These are phyloP conservation scores for Hymenoscyphus fraxineus DNA, from an alignment of 2,329 filamentous ascomycete genomes.

Conservation along the genomic window DNA sequence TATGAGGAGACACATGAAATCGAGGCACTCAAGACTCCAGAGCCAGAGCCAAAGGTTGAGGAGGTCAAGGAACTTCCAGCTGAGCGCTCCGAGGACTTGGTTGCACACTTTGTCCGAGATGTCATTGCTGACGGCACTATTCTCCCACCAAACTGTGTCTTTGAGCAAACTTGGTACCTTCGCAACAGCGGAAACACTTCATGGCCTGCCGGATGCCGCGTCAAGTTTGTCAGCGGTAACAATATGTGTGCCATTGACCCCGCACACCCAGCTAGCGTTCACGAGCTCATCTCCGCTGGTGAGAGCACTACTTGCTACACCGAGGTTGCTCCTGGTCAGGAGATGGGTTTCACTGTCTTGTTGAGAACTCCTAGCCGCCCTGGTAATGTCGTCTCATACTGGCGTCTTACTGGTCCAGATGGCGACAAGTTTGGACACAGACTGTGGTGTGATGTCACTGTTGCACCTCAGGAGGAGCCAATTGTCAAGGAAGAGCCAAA, in stretches of 20 bases:
- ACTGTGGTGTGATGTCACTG: slow-evolving; percentile 88
- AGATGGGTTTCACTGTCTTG: slow-evolving; percentile 75
- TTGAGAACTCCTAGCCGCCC: slow-evolving; percentile 75
- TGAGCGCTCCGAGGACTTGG: slow-evolving; percentile 40
- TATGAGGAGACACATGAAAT: slow-evolving; percentile 30
- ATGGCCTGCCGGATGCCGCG: slow-evolving; percentile 87
- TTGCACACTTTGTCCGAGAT: slow-evolving; percentile 73
- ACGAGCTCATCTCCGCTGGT: slow-evolving; percentile 71
- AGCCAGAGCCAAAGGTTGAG: slow-evolving; percentile 29
- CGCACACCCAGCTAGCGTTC: slow-evolving; percentile 71
- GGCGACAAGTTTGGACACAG: slow-evolving; percentile 86
- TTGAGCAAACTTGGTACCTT: slow-evolving; percentile 88
- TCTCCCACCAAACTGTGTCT: slow-evolving; percentile 66
- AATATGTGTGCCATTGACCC: slow-evolving; percentile 93
- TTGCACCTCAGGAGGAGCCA: slow-evolving; percentile 43
- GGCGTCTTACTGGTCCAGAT: slow-evolving; percentile 81
- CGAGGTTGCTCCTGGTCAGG: slow-evolving; percentile 68
- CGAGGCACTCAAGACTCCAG: slow-evolving; percentile 27
- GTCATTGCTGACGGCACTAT: slow-evolving; percentile 73
- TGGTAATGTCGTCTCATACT: slow-evolving; percentile 89
- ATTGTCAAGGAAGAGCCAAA: slow-evolving; percentile 36
- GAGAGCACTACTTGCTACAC: slow-evolving; percentile 75
- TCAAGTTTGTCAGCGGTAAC: slow-evolving; percentile 90
- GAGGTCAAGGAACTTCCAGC: slow-evolving; percentile 34
- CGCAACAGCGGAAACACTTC: slow-evolving; percentile 73